A percentile compares a stretch with the other conserved stretches of the same genome.
Conservation (phyloP, 176 grass and related monocot species). For the Bonia amplexicaulis region DNA sequence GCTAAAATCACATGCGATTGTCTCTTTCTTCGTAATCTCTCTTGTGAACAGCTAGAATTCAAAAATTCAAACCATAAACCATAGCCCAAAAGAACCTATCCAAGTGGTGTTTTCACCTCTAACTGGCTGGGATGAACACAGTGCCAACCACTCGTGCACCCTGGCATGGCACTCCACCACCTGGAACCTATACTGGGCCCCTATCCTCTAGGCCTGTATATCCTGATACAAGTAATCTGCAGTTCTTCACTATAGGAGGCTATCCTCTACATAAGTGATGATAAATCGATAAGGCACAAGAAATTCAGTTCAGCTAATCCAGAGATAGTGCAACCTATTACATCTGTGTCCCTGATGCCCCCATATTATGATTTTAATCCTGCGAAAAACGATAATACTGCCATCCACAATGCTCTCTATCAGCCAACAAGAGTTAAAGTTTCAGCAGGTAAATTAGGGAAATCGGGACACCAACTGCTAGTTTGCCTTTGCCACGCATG, state of each 20-base stretch:
- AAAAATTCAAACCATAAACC: no score
- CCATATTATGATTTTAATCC: not conserved
- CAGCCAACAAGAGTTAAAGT: not conserved
- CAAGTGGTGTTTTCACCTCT: not conserved
- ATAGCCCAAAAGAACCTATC: no score
- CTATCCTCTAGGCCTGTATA: not conserved
- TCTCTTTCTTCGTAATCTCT: no score
- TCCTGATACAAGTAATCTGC: not conserved
- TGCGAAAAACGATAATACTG: not conserved
- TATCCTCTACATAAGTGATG: not conserved
- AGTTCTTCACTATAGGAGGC: not conserved
- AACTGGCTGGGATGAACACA: not conserved
- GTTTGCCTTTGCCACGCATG: not conserved
- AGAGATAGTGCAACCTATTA: not conserved
- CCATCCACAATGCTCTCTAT: not conserved
- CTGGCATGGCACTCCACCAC: not conserved
- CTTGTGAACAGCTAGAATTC: no score
- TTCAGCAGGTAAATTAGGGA: not conserved
- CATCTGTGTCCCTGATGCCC: not conserved
- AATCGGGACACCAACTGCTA: not conserved
- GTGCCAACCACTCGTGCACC: not conserved
- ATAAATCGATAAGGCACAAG: not conserved
- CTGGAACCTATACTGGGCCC: not conserved
- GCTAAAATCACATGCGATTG: no score
- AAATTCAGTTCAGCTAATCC: not conserved